phyloP scores from a whole-genome alignment of 768 basidiomycete genomes.

The Leccinum fibrillosum region DNA sequence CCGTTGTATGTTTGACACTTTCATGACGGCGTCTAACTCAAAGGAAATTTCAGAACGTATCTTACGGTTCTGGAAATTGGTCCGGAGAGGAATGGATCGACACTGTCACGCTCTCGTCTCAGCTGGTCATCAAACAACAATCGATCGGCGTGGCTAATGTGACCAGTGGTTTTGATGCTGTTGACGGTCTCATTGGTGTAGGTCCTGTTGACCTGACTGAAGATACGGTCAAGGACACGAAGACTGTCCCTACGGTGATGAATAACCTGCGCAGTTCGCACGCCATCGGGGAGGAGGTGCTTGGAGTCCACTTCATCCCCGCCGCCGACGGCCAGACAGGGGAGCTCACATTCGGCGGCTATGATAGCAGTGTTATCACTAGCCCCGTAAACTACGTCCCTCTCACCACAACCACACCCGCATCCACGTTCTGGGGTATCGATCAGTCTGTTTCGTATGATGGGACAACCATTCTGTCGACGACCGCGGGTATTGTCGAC shows the following conservation, averaged over 20 bases:
- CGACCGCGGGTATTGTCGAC: conserved; percentile 18
- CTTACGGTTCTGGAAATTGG: conserved; percentile 6
- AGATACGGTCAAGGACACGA: conserved; percentile 14
- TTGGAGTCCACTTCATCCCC: conserved; percentile 34
- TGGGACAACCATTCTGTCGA: not conserved
- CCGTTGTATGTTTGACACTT: conserved; percentile 9
- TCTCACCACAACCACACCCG: conserved; percentile 21
- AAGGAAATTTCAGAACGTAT: not conserved
- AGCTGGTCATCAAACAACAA: conserved; percentile 18
- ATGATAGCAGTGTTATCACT: conserved; percentile 6
- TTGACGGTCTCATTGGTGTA: conserved; percentile 40
- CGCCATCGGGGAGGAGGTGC: conserved; percentile 21
- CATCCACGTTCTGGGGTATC: conserved; percentile 24
- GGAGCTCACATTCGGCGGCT: conserved; percentile 27
- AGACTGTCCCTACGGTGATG: conserved; percentile 30
- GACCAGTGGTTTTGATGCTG: conserved; percentile 21
- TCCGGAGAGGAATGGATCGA: conserved; percentile 14
- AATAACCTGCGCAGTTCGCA: conserved; percentile 32
- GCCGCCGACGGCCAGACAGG: conserved; percentile 13
- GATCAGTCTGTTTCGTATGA: conserved; percentile 5
- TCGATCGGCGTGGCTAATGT: conserved; percentile 34
- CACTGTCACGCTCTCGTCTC: conserved; percentile 5
- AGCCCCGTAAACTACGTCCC: conserved; percentile 17
- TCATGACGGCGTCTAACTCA: not conserved
- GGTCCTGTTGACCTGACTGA: conserved; percentile 34